phyloP scores from a whole-genome alignment of 2,329 filamentous ascomycete genomes.

The Claviceps paspali region DNA sequence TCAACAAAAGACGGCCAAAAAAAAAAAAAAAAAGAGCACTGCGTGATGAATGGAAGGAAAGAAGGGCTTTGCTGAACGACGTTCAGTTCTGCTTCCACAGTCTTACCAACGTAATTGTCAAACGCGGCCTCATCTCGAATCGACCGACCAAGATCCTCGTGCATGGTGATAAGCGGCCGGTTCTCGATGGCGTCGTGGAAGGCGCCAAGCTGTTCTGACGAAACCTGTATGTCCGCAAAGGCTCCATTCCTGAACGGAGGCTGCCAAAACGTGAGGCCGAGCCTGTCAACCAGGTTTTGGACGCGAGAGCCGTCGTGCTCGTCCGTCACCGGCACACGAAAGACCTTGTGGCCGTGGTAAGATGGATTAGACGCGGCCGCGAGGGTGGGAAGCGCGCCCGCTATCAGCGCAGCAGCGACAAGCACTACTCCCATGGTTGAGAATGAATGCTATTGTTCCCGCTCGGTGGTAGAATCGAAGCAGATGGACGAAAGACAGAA shows the following conservation, averaged over 20 bases:
- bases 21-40: too few species aligned
- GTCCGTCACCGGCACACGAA: conserved; percentile 21
- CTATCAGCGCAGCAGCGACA: neutral
- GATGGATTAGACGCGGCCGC: conserved; percentile 7
- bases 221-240: conserved; percentile 26
- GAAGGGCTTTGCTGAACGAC: neutral
- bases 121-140: conserved; percentile 20
- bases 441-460: too few species aligned
- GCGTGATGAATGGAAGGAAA: too few species aligned
- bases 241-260: conserved; percentile 16
- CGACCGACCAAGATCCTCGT: conserved; percentile 23
- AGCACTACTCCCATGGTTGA: too few species aligned
- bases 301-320: conserved; percentile 16
- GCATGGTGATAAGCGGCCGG: conserved; percentile 20
- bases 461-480: too few species aligned
- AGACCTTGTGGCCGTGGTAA: conserved; percentile 30
- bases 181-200: conserved; percentile 18
- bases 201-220: conserved; percentile 17
- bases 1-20: too few species aligned
- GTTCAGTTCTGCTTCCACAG: neutral
- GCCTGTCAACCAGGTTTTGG: conserved; percentile 17
- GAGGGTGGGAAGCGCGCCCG: neutral
- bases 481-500: too few species aligned
- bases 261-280: conserved; percentile 23
- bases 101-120: conserved; percentile 14